Evolutionary conservation across 768 basidiomycete genomes (phyloP).

Genomic region (Kwoniella dendrophila): DNA sequence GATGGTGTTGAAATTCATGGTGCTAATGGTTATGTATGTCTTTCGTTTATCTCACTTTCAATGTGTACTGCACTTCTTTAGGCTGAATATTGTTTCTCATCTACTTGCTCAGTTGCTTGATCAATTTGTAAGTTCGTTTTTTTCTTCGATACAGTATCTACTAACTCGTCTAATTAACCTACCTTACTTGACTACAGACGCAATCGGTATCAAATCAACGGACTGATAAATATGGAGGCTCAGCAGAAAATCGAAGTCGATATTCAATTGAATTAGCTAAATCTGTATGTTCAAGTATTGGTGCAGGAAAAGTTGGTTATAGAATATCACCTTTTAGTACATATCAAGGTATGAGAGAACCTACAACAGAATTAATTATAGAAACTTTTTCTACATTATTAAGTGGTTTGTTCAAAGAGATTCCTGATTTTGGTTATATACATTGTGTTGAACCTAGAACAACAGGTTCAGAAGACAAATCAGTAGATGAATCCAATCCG

Average conservation of each 20-base stretch:
- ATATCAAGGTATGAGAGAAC: conserved; percentile 59
- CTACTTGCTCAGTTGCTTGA: conserved; percentile 56
- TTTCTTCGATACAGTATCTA: not conserved
- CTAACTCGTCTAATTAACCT: not conserved
- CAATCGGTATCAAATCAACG: conserved; percentile 34
- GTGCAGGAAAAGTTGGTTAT: conserved; percentile 61
- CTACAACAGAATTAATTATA: not conserved
- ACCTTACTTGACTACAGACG: not conserved
- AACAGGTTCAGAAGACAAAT: conserved; percentile 1
- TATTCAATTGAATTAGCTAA: conserved; percentile 64
- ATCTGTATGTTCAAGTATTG: conserved; percentile 62
- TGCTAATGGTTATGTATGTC: conserved; percentile 57
- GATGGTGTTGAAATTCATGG: conserved; percentile 64
- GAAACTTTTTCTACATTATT: conserved; percentile 3
- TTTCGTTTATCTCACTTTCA: not conserved
- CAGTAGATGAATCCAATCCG: not conserved
- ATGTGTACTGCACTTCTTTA: not conserved
- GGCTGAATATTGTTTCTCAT: not conserved
- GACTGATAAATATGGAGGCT: conserved; percentile 70
- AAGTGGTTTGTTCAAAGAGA: not conserved
- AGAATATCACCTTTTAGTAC: conserved; percentile 66
- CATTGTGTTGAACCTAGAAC: conserved; percentile 11
- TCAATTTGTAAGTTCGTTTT: conserved; percentile 60
- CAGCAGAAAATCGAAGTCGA: conserved; percentile 63
- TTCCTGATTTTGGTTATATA: conserved; percentile 17